A percentile compares a stretch with the other conserved stretches of the same genome.
Evolutionary conservation across 2,329 filamentous ascomycete genomes (phyloP).

Genomic region (Cladorrhinum sp.): DNA sequence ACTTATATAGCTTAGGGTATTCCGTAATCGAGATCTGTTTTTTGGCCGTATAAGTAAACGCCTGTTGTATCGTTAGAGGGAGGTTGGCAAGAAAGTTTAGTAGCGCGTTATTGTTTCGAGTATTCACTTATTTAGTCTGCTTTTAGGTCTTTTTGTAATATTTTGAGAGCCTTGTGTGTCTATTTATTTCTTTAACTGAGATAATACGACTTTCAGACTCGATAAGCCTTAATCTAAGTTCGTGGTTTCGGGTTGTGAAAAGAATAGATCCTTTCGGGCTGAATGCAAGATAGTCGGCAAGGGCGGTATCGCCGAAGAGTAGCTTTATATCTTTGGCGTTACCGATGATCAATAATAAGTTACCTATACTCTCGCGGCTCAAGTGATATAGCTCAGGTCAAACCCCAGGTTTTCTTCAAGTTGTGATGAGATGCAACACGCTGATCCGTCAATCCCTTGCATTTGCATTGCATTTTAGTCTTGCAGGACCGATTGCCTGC

Average conservation of each 20-base stretch:
- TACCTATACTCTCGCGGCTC: slow-evolving; percentile 25
- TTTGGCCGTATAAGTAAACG: slow-evolving; percentile 36
- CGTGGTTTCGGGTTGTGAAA: slow-evolving; percentile 29
- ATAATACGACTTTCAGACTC: slow-evolving; percentile 23
- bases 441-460: no score
- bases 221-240: slow-evolving; percentile 16
- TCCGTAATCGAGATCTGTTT: slow-evolving; percentile 23
- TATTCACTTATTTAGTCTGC: slow-evolving; percentile 24
- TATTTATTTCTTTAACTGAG: slow-evolving; percentile 24
- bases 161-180: slow-evolving; percentile 22
- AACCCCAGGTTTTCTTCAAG: no score
- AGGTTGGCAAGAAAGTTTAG: slow-evolving; percentile 32
- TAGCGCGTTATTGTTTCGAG: slow-evolving; percentile 23
- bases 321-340: slow-evolving; percentile 41
- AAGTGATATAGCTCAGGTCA: no score
- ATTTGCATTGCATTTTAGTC: no score
- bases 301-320: slow-evolving; percentile 24
- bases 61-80: slow-evolving; percentile 37
- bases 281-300: slow-evolving; percentile 33
- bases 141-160: slow-evolving; percentile 25
- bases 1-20: slow-evolving; percentile 30
- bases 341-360: slow-evolving; percentile 44
- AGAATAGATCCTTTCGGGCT: slow-evolving; percentile 31
- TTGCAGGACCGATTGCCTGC: no score
- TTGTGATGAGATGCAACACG: no score